Evolutionary conservation across 2,329 filamentous ascomycete genomes (phyloP).

Genomic region (Nemania sp.): DNA sequence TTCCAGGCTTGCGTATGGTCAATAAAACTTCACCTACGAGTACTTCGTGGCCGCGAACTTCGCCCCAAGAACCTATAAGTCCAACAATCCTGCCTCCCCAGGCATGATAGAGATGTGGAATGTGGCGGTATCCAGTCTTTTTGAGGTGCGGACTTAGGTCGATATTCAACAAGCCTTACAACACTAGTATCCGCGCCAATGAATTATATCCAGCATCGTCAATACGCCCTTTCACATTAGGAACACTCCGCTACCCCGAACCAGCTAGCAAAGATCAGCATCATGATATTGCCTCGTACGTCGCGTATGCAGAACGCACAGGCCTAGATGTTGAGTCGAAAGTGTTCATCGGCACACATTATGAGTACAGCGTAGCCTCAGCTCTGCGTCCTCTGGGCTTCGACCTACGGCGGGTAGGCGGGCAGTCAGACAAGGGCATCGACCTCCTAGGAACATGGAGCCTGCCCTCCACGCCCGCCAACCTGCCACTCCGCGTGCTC

Average conservation of each 20-base stretch:
- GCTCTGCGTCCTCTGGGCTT: slow-evolving; percentile 73
- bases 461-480: slow-evolving; percentile 59
- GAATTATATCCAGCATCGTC: slow-evolving; percentile 3
- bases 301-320: slow-evolving; percentile 70
- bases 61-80: neutral
- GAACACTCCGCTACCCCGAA: slow-evolving; percentile 58
- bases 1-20: no score
- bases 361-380: slow-evolving; percentile 76
- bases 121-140: slow-evolving; percentile 32
- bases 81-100: slow-evolving; percentile 8
- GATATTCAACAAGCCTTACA: slow-evolving; percentile 6
- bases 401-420: slow-evolving; percentile 74
- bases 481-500: slow-evolving; percentile 58
- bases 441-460: slow-evolving; percentile 80
- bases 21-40: no score
- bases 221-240: slow-evolving; percentile 24
- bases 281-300: slow-evolving; percentile 72
- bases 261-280: slow-evolving; percentile 63
- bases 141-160: slow-evolving; percentile 23
- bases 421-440: slow-evolving; percentile 76
- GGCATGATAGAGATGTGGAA: slow-evolving; percentile 35
- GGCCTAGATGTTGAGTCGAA: slow-evolving; percentile 67
- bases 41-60: neutral
- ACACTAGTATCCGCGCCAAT: slow-evolving; percentile 9
- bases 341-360: slow-evolving; percentile 78